phyloP scores from a whole-genome alignment of 805 yeast genomes.

The Cyberlindnera maritima region DNA sequence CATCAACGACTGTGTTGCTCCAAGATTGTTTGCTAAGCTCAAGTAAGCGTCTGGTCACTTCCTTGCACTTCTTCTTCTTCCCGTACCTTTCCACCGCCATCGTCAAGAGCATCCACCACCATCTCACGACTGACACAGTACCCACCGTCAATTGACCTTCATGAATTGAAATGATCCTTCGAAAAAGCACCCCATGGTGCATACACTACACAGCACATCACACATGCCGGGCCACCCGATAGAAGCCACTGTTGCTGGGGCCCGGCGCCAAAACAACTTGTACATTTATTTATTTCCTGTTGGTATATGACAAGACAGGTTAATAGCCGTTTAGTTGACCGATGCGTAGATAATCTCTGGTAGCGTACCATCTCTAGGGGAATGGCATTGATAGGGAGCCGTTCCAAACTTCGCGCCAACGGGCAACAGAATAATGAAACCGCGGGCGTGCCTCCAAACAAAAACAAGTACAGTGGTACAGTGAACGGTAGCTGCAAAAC shows the following conservation, averaged over 20 bases:
- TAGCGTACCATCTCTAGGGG: background rate
- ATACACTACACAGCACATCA: too few species aligned
- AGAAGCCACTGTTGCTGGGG: background rate
- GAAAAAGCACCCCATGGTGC: background rate
- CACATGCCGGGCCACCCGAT: background rate
- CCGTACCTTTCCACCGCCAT: background rate
- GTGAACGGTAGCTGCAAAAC: too few species aligned
- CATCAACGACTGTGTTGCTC: slow-evolving; percentile 87
- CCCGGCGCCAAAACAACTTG: slow-evolving; percentile 3
- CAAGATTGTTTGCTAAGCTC: slow-evolving; percentile 80
- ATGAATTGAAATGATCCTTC: slow-evolving; percentile 12
- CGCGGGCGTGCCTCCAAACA: too few species aligned
- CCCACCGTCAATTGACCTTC: slow-evolving; percentile 9
- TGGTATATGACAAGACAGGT: background rate
- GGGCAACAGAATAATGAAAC: too few species aligned
- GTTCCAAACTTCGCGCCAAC: too few species aligned
- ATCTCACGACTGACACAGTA: background rate
- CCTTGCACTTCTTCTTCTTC: background rate
- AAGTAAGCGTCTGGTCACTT: slow-evolving; percentile 42
- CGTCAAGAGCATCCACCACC: background rate
- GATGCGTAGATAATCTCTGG: too few species aligned
- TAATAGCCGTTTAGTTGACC: background rate
- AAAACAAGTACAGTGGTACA: too few species aligned
- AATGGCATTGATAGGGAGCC: too few species aligned
- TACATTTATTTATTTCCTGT: slow-evolving; percentile 11